These are phyloP conservation scores for Ananas comosus DNA, from an alignment of 176 grass and related monocot genomes.

Conservation along the genomic window DNA sequence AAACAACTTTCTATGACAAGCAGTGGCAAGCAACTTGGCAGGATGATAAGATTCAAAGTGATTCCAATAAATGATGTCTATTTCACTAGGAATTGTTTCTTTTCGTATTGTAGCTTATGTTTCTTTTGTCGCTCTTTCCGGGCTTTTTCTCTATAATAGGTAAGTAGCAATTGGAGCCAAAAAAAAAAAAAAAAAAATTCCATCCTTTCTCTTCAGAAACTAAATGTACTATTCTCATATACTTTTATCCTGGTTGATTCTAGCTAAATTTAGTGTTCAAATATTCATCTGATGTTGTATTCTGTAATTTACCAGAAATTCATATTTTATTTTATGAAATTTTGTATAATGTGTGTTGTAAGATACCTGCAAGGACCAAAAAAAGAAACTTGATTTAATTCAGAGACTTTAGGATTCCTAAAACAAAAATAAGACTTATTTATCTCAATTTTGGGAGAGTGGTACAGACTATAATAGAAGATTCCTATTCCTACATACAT, in stretches of 20 bases:
- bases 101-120: neutral
- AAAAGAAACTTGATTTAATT: neutral
- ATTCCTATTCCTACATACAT: too few relatives aligned
- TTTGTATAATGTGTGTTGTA: neutral
- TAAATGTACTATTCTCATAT: neutral
- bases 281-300: neutral
- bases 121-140: neutral
- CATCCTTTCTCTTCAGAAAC: neutral
- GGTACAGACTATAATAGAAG: too few relatives aligned
- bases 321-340: neutral
- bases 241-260: neutral
- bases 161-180: neutral
- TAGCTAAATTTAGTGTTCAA: neutral
- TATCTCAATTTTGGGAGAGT: too few relatives aligned
- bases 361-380: too few relatives aligned
- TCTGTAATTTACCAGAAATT: neutral
- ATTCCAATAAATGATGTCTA: neutral
- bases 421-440: too few relatives aligned
- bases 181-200: neutral
- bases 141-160: neutral
- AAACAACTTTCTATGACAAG: slow-evolving; percentile 88
- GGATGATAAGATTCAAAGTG: slow-evolving; percentile 29
- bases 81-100: neutral
- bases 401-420: neutral
- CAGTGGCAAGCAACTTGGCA: slow-evolving; percentile 97